Conservation (phyloP, 2,329 filamentous ascomycete species). For the Colletotrichum sansevieriae region DNA sequence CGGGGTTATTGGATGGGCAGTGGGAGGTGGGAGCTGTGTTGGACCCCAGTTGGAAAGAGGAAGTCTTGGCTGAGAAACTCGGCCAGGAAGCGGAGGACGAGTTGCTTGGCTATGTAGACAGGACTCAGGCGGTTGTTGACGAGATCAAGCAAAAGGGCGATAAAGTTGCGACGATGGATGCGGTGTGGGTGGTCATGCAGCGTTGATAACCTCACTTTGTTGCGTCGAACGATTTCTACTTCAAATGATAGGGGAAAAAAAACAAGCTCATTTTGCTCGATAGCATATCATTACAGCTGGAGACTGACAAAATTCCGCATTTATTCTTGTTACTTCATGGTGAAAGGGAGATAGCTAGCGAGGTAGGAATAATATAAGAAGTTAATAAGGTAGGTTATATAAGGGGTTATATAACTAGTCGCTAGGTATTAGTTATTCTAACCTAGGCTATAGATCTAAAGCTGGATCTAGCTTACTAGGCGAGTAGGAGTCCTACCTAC, state of each 20-base stretch:
- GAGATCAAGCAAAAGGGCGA: constrained; percentile 24
- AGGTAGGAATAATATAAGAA: no score
- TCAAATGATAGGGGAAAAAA: no score
- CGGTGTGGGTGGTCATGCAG: constrained; percentile 34
- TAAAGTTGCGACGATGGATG: constrained; percentile 27
- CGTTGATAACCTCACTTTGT: neutral
- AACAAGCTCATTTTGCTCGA: no score
- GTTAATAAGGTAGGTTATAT: no score
- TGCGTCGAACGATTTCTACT: neutral
- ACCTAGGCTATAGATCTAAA: no score
- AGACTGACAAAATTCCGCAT: no score
- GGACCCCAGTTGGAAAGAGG: constrained; percentile 25
- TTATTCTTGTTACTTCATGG: neutral
- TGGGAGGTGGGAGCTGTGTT: constrained; percentile 38
- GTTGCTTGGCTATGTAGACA: constrained; percentile 16
- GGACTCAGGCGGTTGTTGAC: constrained; percentile 6
- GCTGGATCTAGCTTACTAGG: no score
- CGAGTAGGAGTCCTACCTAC: no score
- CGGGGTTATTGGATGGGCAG: constrained; percentile 34
- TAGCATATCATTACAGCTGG: no score
- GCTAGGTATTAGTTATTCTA: no score
- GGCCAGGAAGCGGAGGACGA: constrained; percentile 23
- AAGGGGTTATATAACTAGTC: no score
- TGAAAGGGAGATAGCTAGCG: no score
- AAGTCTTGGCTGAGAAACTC: constrained; percentile 17